Evolutionary conservation across 352 stramenopile genomes (phyloP).

Genomic region (Pythium graminicola): DNA sequence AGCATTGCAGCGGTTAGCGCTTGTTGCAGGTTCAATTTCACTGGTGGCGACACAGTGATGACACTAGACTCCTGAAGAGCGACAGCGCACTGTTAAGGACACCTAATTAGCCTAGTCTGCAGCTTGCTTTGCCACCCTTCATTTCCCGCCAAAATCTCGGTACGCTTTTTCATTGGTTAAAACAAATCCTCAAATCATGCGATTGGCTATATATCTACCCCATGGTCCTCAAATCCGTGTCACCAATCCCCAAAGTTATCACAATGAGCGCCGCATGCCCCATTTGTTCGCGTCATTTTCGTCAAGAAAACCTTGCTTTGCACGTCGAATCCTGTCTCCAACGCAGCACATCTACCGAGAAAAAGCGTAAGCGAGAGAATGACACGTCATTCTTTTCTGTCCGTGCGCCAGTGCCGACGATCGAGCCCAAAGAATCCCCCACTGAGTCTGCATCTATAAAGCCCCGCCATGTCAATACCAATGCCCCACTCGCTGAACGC

Average conservation of each 20-base stretch:
- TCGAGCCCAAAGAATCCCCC: too few relatives aligned
- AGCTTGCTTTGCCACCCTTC: not conserved
- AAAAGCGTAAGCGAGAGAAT: slow-evolving; percentile 46
- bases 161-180: not conserved
- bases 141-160: not conserved
- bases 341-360: slow-evolving; percentile 23
- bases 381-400: not conserved
- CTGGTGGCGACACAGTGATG: not conserved
- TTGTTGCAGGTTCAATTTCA: not conserved
- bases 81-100: not conserved
- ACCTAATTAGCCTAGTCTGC: not conserved
- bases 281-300: slow-evolving; percentile 75
- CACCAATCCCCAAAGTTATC: not conserved
- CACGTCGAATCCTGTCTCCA: slow-evolving; percentile 65
- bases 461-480: slow-evolving; percentile 4
- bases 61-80: not conserved
- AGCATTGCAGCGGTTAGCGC: not conserved
- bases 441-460: not conserved
- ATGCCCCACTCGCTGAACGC: slow-evolving; percentile 61
- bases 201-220: slow-evolving; percentile 1
- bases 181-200: too few relatives aligned
- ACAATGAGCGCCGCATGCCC: slow-evolving; percentile 47
- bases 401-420: too few relatives aligned
- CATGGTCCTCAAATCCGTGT: not conserved
- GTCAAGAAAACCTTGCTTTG: slow-evolving; percentile 58